These are phyloP conservation scores for Leccinum disarticulatum DNA, from an alignment of 768 basidiomycete genomes.

Conservation along the genomic window DNA sequence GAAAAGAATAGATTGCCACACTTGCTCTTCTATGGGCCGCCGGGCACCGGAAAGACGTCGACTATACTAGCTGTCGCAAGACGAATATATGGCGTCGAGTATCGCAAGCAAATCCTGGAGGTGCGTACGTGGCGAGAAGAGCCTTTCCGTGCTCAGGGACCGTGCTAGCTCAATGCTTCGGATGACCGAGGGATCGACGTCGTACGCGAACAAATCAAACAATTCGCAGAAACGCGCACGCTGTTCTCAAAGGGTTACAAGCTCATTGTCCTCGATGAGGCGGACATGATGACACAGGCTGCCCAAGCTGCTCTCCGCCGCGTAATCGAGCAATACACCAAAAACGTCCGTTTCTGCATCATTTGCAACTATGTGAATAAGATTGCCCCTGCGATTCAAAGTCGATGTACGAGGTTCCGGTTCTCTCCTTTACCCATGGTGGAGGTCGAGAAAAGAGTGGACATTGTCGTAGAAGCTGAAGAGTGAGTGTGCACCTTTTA, in stretches of 20 bases:
- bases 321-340: slow-evolving; percentile 98
- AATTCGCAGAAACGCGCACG: slow-evolving; percentile 94
- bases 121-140: slow-evolving; percentile 38
- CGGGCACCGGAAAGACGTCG: slow-evolving; percentile 97
- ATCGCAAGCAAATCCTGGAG: slow-evolving; percentile 92
- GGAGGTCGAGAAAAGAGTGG: slow-evolving; percentile 84
- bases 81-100: slow-evolving; percentile 86
- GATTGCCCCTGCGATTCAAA: slow-evolving; percentile 97
- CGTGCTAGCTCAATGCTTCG: slow-evolving; percentile 84
- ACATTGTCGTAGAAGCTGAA: slow-evolving; percentile 79
- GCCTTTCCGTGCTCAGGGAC: slow-evolving; percentile 1
- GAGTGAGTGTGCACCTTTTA: slow-evolving; percentile 46
- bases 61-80: slow-evolving; percentile 95
- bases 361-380: slow-evolving; percentile 99
- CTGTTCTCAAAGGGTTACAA: slow-evolving; percentile 93
- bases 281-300: slow-evolving; percentile 99
- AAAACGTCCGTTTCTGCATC: slow-evolving; percentile 98
- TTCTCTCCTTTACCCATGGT: slow-evolving; percentile 87
- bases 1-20: slow-evolving; percentile 93
- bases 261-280: slow-evolving; percentile 96
- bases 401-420: slow-evolving; percentile 95
- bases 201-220: slow-evolving; percentile 98
- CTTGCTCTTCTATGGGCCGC: slow-evolving; percentile 95
- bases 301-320: slow-evolving; percentile 96
- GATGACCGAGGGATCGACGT: slow-evolving; percentile 99